Evolutionary conservation across 1,139 yeast species (phyloP).

Genomic region (Magnusiomyces suaveolens): DNA sequence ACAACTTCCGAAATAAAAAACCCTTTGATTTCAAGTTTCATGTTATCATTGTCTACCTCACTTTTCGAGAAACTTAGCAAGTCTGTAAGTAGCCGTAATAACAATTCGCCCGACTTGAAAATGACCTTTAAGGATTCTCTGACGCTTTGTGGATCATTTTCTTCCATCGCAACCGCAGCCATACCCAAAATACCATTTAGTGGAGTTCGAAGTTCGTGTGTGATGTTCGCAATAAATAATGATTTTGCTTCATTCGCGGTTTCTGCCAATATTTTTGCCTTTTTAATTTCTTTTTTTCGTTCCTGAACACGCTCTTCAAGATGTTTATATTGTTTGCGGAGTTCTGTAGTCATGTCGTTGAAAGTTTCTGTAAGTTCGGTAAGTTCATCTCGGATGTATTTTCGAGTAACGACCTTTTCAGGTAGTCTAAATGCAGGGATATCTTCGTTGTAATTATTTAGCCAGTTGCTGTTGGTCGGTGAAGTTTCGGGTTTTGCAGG

Average conservation of each 20-base stretch:
- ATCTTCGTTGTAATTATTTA: background rate
- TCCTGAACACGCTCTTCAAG: slow-evolving; percentile 83
- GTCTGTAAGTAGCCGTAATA: slow-evolving; percentile 80
- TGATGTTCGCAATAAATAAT: slow-evolving; percentile 87
- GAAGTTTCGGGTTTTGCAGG: background rate
- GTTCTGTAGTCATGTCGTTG: slow-evolving; percentile 84
- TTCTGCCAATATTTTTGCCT: slow-evolving; percentile 82
- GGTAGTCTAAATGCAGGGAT: slow-evolving; percentile 26
- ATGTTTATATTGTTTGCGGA: slow-evolving; percentile 72
- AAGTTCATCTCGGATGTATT: slow-evolving; percentile 62
- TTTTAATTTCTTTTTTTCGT: slow-evolving; percentile 80
- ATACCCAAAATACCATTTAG: slow-evolving; percentile 91
- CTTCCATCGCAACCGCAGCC: slow-evolving; percentile 90
- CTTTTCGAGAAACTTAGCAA: slow-evolving; percentile 81
- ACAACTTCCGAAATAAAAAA: slow-evolving; percentile 62
- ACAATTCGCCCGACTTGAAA: slow-evolving; percentile 76
- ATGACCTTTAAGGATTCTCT: slow-evolving; percentile 65
- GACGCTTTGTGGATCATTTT: slow-evolving; percentile 54
- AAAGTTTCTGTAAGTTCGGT: slow-evolving; percentile 86
- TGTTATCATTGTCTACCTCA: slow-evolving; percentile 70
- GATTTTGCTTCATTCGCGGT: slow-evolving; percentile 92
- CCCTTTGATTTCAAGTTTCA: slow-evolving; percentile 73
- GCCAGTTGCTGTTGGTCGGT: background rate
- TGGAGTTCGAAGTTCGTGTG: slow-evolving; percentile 92
- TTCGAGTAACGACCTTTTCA: slow-evolving; percentile 25